Evolutionary conservation across 306 rosid genomes (phyloP).

Genomic region (Vachellia pachyceras): DNA sequence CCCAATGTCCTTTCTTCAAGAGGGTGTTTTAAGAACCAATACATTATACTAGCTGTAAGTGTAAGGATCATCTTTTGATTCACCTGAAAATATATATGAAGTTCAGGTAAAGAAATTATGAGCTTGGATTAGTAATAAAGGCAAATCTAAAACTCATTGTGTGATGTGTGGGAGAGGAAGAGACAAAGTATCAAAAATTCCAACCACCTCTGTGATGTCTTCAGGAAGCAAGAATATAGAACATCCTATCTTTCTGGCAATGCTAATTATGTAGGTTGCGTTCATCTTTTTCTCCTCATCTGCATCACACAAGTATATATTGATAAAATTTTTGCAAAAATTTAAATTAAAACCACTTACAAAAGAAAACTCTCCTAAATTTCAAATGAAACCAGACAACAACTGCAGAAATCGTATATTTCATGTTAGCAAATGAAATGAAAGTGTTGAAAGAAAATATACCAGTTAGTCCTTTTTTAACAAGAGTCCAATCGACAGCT

Average conservation of each 20-base stretch:
- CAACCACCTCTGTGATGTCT: constrained; percentile 89
- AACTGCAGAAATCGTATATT: too few species aligned
- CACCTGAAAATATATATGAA: constrained; percentile 58
- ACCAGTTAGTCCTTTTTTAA: constrained; percentile 90
- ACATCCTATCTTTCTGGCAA: constrained; percentile 98
- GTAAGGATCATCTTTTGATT: constrained; percentile 99
- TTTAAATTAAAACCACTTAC: background rate
- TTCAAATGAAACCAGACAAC: background rate
- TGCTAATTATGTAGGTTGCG: constrained; percentile 92
- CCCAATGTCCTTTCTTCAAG: constrained; percentile 64
- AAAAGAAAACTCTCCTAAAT: background rate
- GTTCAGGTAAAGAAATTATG: constrained; percentile 2
- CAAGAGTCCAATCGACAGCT: constrained; percentile 92
- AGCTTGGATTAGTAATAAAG: constrained; percentile 9
- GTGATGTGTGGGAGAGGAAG: background rate
- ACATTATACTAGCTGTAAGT: constrained; percentile 93
- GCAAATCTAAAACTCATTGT: background rate
- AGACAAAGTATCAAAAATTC: constrained; percentile 9
- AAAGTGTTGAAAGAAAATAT: constrained; percentile 35
- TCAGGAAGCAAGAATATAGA: constrained; percentile 96
- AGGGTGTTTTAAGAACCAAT: constrained; percentile 86
- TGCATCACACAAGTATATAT: constrained; percentile 38
- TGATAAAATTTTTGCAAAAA: background rate
- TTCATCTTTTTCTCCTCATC: constrained; percentile 97
- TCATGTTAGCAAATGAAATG: background rate